Percentiles rank a stretch among this genome's conserved stretches.
phyloP scores from a whole-genome alignment of 805 yeast species.

The Metschnikowia reukaufii region DNA sequence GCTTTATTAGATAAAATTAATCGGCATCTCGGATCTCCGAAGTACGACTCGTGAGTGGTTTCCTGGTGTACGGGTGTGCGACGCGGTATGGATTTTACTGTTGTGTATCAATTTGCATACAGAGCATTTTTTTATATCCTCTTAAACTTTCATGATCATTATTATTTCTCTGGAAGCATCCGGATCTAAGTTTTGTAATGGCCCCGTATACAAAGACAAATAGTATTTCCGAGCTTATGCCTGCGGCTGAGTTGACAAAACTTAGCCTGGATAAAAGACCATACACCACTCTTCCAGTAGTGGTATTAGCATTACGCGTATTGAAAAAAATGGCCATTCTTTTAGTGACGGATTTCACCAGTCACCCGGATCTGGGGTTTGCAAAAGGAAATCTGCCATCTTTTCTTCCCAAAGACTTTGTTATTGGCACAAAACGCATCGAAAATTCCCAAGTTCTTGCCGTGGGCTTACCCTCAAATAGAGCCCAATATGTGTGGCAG shows the following conservation, averaged over 20 bases:
- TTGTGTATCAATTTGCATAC: too few relatives aligned
- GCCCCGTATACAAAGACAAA: not conserved
- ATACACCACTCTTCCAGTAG: slow-evolving; percentile 14
- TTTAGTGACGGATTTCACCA: slow-evolving; percentile 21
- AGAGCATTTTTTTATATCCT: not conserved
- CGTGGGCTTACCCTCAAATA: slow-evolving; percentile 8
- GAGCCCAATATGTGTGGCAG: slow-evolving; percentile 6
- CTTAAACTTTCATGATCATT: not conserved
- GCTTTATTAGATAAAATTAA: too few relatives aligned
- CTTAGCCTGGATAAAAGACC: not conserved
- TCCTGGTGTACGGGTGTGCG: slow-evolving; percentile 1
- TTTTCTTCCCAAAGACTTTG: slow-evolving; percentile 8
- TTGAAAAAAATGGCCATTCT: slow-evolving; percentile 10
- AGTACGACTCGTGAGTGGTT: too few relatives aligned
- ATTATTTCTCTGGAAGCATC: too few relatives aligned
- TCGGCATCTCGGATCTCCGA: not conserved
- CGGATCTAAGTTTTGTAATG: not conserved
- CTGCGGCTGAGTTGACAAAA: not conserved
- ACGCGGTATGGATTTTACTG: too few relatives aligned
- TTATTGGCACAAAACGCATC: slow-evolving; percentile 6
- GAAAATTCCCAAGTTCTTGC: slow-evolving; percentile 10
- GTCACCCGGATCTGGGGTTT: slow-evolving; percentile 11
- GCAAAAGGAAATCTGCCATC: slow-evolving; percentile 7
- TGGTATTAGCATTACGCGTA: slow-evolving; percentile 13
- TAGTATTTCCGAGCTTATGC: slow-evolving; percentile 2